Percentiles rank a stretch among this genome's conserved stretches.
Conservation (phyloP, 768 basidiomycete species). For the Boletellus emodensis region DNA sequence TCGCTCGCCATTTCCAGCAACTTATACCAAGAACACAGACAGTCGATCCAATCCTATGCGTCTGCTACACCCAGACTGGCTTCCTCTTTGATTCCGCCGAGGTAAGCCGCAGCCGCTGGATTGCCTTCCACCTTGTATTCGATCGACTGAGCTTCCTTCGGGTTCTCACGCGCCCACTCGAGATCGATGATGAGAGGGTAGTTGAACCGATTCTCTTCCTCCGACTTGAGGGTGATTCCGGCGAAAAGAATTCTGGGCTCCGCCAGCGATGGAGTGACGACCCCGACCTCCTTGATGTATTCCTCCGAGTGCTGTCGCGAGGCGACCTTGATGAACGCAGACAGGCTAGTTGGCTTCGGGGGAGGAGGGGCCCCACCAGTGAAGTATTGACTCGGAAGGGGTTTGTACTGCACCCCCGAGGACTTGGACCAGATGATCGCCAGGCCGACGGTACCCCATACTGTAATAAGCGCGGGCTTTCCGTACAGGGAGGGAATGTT, state of each 20-base stretch:
- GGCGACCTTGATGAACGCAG: not conserved
- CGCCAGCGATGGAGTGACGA: not conserved
- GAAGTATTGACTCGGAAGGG: conserved; percentile 8
- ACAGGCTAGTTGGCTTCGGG: not conserved
- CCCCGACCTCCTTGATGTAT: too few relatives aligned
- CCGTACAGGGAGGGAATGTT: conserved; percentile 15
- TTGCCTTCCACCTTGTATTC: not conserved
- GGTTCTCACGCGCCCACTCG: not conserved
- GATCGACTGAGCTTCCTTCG: not conserved
- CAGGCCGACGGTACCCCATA: not conserved
- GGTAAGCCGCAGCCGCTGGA: not conserved
- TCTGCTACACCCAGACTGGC: too few relatives aligned
- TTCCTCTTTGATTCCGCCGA: too few relatives aligned
- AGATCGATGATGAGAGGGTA: not conserved
- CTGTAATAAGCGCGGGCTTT: not conserved
- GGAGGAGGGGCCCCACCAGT: not conserved
- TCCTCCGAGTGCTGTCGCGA: too few relatives aligned
- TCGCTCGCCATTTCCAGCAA: too few relatives aligned
- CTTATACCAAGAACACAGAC: too few relatives aligned
- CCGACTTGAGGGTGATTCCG: not conserved
- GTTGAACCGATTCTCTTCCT: not conserved
- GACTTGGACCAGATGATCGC: not conserved
- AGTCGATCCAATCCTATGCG: too few relatives aligned
- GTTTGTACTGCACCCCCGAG: conserved; percentile 4
- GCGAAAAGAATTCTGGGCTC: not conserved